phyloP scores from a whole-genome alignment of 768 basidiomycete genomes.

The Serendipita vermifera region DNA sequence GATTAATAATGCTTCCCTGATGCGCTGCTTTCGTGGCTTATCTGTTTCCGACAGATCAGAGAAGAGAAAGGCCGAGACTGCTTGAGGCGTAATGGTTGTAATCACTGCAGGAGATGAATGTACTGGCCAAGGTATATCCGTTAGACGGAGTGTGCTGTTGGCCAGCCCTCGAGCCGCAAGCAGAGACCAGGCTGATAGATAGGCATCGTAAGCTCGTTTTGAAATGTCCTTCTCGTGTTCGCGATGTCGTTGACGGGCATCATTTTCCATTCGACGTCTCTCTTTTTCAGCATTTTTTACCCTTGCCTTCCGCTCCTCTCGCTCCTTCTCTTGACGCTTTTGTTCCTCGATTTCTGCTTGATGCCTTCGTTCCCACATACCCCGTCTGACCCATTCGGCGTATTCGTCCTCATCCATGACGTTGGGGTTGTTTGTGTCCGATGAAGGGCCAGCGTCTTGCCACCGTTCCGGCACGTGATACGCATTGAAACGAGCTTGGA shows the following conservation, averaged over 20 bases:
- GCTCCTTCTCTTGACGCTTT: constrained; percentile 17
- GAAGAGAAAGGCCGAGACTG: constrained; percentile 47
- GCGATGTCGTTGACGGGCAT: constrained; percentile 46
- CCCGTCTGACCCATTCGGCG: constrained; percentile 69
- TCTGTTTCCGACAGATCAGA: constrained; percentile 16
- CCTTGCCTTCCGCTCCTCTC: constrained; percentile 37
- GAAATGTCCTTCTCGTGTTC: constrained; percentile 31
- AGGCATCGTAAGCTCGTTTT: constrained; percentile 17
- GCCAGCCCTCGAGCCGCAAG: constrained; percentile 12
- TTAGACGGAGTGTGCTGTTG: constrained; percentile 28
- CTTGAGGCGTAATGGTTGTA: constrained; percentile 38
- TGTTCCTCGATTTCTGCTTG: constrained; percentile 25
- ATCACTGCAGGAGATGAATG: constrained; percentile 22
- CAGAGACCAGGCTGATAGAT: constrained; percentile 1
- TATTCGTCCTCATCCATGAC: constrained; percentile 79
- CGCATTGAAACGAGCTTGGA: constrained; percentile 52
- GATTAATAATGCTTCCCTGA: constrained; percentile 2
- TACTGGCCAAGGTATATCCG: constrained; percentile 67
- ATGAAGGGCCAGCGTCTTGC: constrained; percentile 26
- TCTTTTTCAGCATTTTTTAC: constrained; percentile 29
- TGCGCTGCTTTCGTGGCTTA: not conserved
- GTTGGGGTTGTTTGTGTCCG: constrained; percentile 25
- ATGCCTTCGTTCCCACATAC: constrained; percentile 63
- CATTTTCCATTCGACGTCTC: constrained; percentile 16
- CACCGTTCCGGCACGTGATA: constrained; percentile 68